Evolutionary conservation across 2,329 filamentous ascomycete genomes (phyloP).

Genomic region (Fusarium transvaalense): DNA sequence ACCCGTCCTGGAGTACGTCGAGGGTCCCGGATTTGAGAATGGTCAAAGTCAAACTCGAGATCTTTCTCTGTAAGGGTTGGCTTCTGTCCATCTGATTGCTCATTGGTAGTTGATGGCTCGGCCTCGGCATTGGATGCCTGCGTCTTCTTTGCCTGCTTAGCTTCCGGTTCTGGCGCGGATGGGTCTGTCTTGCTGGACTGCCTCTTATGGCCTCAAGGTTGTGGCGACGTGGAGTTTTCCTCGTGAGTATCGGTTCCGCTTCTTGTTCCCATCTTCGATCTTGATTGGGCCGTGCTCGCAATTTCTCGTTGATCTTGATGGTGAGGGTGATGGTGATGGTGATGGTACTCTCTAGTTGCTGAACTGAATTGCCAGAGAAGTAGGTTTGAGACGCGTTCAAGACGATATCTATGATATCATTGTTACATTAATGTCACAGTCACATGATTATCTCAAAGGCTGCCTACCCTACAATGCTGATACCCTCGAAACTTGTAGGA

Average conservation of each 20-base stretch:
- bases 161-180: background rate
- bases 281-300: fast-evolving
- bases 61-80: slow-evolving; percentile 18
- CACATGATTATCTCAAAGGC: background rate
- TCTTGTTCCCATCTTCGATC: slow-evolving; percentile 12
- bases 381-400: background rate
- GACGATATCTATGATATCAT: background rate
- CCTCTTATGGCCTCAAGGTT: slow-evolving; percentile 16
- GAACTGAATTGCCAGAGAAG: fast-evolving
- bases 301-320: too few relatives aligned
- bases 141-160: slow-evolving; percentile 13
- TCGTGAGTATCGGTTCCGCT: slow-evolving; percentile 11
- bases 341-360: background rate
- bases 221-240: background rate
- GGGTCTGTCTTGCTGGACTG: background rate
- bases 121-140: background rate
- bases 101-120: background rate
- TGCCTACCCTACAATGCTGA: background rate
- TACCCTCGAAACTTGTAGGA: too few relatives aligned
- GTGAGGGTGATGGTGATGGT: too few relatives aligned
- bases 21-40: slow-evolving; percentile 23
- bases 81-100: background rate
- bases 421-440: background rate
- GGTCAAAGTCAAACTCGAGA: slow-evolving; percentile 36
- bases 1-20: slow-evolving; percentile 34